These are phyloP conservation scores for Apophysomyces sp. DNA, from an alignment of 371 early-diverging fungal genomes.

Conservation along the genomic window DNA sequence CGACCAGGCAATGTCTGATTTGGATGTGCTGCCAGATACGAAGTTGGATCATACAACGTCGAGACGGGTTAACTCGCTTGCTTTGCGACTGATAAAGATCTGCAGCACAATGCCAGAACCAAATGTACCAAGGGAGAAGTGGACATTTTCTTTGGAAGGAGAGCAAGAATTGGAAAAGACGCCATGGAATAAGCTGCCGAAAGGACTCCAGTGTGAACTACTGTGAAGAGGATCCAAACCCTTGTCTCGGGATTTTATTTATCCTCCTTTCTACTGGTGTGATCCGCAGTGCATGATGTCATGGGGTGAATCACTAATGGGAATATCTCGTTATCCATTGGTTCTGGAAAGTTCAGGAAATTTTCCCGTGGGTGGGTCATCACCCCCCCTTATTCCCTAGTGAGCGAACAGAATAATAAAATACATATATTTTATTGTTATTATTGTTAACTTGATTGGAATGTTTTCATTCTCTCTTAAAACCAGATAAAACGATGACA, in stretches of 20 bases:
- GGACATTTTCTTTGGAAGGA: background rate
- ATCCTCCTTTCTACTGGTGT: background rate
- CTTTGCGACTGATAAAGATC: background rate
- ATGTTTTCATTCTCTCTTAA: background rate
- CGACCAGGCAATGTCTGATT: background rate
- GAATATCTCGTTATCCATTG: background rate
- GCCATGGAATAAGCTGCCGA: background rate
- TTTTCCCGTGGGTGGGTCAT: background rate
- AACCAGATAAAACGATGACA: too few relatives aligned
- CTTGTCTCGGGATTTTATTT: background rate
- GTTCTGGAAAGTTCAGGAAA: slow-evolving; percentile 1
- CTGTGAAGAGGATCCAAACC: background rate
- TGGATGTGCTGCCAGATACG: background rate
- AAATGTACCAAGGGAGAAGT: background rate
- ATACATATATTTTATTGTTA: too few relatives aligned
- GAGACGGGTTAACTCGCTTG: background rate
- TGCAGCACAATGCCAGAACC: background rate
- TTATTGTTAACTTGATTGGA: too few relatives aligned
- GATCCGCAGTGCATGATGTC: background rate
- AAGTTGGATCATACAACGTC: background rate
- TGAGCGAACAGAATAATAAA: background rate
- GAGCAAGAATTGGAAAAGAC: background rate
- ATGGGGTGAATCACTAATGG: background rate
- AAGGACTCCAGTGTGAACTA: background rate
- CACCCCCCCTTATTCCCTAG: background rate